These are phyloP conservation scores for Ceratobasidium sp. DNA, from an alignment of 1,284 basidiomycete genomes.

Conservation along the genomic window DNA sequence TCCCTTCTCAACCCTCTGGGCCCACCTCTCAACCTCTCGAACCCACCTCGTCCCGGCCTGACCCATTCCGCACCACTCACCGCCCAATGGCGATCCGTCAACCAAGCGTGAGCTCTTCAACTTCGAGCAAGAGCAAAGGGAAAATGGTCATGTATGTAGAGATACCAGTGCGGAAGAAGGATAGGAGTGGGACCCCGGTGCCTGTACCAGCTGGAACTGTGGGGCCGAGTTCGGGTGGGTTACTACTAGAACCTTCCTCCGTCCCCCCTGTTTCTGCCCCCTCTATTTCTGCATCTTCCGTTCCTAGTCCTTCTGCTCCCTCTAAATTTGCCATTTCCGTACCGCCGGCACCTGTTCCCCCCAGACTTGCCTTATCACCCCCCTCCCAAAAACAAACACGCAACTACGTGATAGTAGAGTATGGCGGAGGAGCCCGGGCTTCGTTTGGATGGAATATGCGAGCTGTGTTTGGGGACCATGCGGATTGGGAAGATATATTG, in stretches of 20 bases:
- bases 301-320: too few species aligned
- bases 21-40: not conserved
- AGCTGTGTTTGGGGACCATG: constrained; percentile 46
- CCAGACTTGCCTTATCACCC: too few species aligned
- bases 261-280: too few species aligned
- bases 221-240: not conserved
- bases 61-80: not conserved
- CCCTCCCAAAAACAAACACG: constrained; percentile 2
- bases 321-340: too few species aligned
- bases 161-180: constrained; percentile 7
- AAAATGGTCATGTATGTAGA: constrained; percentile 35
- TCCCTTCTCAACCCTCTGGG: not conserved
- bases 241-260: too few species aligned
- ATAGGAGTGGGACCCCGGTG: not conserved
- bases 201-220: not conserved
- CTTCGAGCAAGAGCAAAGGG: constrained; percentile 10
- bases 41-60: not conserved
- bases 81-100: constrained; percentile 20
- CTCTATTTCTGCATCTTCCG: too few species aligned
- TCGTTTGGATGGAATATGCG: constrained; percentile 36
- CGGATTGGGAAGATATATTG: constrained; percentile 48
- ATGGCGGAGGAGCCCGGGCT: constrained; percentile 17
- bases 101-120: constrained; percentile 32
- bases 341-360: too few species aligned
- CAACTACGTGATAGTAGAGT: constrained; percentile 42